Evolutionary conservation across 164 flowering plant species (phyloP), one percentile per base, ranked within the genome.

Genomic region (Liriodendron chinense): DNA sequence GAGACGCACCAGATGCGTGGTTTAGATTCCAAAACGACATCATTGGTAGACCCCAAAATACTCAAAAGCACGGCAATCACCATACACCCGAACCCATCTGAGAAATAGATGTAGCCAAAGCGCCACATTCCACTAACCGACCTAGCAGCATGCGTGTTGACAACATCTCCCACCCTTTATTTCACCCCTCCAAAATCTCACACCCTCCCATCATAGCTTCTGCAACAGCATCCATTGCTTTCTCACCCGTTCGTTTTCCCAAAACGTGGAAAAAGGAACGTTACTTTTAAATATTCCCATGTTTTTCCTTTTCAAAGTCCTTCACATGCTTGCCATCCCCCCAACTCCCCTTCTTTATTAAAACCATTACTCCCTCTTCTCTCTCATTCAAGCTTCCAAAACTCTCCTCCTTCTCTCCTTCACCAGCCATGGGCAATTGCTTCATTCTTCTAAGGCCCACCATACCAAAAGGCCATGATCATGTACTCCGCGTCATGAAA

Each of bases 71-170:
- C 5, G 43, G 43, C 5, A 34, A 34, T 34, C 43, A 34, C 43
- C 43, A 34, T 34, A 34, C 43, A 7, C 43, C 43, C 2, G 43
- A 34, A 34, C 43, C 43, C 43, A 34, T 34, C 6, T 34, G 43
- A n/a, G 16, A 61, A 9, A 61, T 7, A 61, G 22, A 61, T n/a
- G 20, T 1, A 7, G 34, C 71, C 49, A 21, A 68, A 67, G 71
- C 79, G 70, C 80, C 66, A 80, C 34, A 75, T 25, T 70, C 88
- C 88, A 84, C 85, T 84, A 78, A 68, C 85, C 80, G 75, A 74
- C 80, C 74, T 63, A 24, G 56, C 68, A 6, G 78, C 83, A 79
- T 81, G 85, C 85, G 83, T 79, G 82, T 83, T 81, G 85, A 83
- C 82, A 69, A 74, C 28, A 16, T 34, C 4, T 13, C 48, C 66